Conservation (phyloP, 352 stramenopile species). For the Proteromonas lacertae region DNA sequence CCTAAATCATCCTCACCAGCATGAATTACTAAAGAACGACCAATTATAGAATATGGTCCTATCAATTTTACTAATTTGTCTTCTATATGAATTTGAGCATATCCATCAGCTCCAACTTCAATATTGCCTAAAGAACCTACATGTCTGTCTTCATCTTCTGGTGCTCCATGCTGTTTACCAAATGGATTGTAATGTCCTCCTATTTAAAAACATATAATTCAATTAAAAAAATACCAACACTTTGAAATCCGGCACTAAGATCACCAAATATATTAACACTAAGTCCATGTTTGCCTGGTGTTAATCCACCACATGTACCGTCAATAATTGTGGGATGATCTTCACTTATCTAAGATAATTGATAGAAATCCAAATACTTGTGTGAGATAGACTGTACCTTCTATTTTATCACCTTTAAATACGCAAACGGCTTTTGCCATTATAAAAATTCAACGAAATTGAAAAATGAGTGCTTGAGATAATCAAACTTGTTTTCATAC, state of each 20-base stretch:
- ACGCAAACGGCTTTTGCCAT: too few relatives aligned
- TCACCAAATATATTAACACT: conserved; percentile 76
- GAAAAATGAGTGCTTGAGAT: too few relatives aligned
- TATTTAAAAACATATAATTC: conserved; percentile 10
- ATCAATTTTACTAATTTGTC: conserved; percentile 83
- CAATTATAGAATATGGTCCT: conserved; percentile 83
- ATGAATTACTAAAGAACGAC: conserved; percentile 65
- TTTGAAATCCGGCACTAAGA: conserved; percentile 35
- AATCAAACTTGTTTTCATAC: too few relatives aligned
- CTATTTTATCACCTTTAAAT: too few relatives aligned
- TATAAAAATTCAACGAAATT: too few relatives aligned
- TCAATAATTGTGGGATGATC: conserved; percentile 18
- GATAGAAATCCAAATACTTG: too few relatives aligned
- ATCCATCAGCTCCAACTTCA: conserved; percentile 31
- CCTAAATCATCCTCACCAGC: conserved; percentile 74
- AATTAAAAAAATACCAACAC: too few relatives aligned
- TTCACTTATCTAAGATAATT: conserved; percentile 8
- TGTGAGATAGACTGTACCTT: too few relatives aligned
- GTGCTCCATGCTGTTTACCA: conserved; percentile 75
- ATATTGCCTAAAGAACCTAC: conserved; percentile 49
- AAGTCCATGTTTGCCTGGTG: conserved; percentile 59
- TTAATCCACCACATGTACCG: conserved; percentile 16
- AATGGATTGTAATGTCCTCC: conserved; percentile 88
- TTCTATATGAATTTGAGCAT: conserved; percentile 41
- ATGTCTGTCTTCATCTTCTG: conserved; percentile 68